A percentile compares a stretch with the other conserved stretches of the same genome.
Conservation (phyloP, 1,284 basidiomycete genomes). For the Fomes fomentarius region DNA sequence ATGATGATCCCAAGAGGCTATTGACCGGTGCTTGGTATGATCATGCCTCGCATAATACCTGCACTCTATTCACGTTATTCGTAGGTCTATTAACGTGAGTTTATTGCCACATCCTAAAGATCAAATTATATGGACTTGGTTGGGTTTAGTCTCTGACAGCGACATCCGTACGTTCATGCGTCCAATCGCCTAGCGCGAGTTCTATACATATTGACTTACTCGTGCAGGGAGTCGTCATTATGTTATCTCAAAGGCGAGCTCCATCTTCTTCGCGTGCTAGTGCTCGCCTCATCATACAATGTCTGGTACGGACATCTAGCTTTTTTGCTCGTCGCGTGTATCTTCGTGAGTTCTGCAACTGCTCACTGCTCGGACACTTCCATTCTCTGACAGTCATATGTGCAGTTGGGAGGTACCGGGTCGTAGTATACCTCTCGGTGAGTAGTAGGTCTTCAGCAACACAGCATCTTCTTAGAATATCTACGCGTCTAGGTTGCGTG, state of each 20-base stretch:
- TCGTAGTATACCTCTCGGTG: background rate
- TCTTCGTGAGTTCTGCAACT: constrained; percentile 3
- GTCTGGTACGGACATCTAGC: background rate
- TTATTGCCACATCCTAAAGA: background rate
- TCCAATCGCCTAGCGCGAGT: too few relatives aligned
- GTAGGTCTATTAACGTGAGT: background rate
- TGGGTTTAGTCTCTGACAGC: background rate
- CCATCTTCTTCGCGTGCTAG: too few relatives aligned
- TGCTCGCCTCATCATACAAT: too few relatives aligned
- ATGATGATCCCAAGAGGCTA: background rate
- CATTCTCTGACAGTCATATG: background rate
- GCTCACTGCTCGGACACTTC: too few relatives aligned
- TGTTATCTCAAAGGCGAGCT: background rate
- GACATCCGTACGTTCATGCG: background rate
- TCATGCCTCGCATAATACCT: background rate
- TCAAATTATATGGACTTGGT: too few relatives aligned
- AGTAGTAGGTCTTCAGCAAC: background rate
- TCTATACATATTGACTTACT: too few relatives aligned
- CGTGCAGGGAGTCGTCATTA: background rate
- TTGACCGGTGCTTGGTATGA: constrained; percentile 1
- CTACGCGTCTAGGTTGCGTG: background rate
- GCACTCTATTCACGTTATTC: background rate
- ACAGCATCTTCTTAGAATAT: too few relatives aligned
- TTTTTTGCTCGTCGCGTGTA: constrained; percentile 13
- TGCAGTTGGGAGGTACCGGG: background rate